These are phyloP conservation scores for Rhynchospora tenuis DNA, from an alignment of 176 grass and related monocot species.

Conservation along the genomic window DNA sequence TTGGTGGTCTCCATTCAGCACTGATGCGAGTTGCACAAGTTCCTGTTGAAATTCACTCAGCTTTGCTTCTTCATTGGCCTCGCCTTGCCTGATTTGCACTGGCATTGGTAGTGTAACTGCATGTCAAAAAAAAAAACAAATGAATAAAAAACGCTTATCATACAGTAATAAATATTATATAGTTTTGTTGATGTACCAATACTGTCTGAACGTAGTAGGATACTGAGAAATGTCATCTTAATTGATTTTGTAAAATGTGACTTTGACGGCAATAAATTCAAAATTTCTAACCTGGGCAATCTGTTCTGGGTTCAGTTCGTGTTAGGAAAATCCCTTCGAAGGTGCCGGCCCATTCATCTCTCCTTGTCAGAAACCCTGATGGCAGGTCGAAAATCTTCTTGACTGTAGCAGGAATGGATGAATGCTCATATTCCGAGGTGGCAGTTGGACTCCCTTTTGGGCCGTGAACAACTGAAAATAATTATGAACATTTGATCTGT, in stretches of 20 bases:
- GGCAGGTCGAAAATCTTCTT: constrained; percentile 80
- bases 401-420: constrained; percentile 82
- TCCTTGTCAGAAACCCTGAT: constrained; percentile 55
- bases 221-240: background rate
- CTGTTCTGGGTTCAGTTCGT: constrained; percentile 57
- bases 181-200: background rate
- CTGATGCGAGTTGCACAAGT: constrained; percentile 74
- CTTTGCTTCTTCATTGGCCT: constrained; percentile 88
- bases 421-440: constrained; percentile 87
- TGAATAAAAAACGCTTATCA: background rate
- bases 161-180: background rate
- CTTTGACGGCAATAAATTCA: background rate
- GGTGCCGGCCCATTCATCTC: constrained; percentile 88
- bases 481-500: background rate
- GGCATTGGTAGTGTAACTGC: constrained; percentile 80
- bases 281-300: constrained; percentile 64
- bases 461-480: constrained; percentile 58
- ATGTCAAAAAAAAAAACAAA: background rate
- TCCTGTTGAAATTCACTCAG: constrained; percentile 93
- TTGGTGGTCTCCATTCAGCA: constrained; percentile 81
- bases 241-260: background rate
- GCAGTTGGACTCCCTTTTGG: constrained; percentile 56
- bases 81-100: constrained; percentile 43
- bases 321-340: constrained; percentile 67
- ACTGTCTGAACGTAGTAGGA: too few relatives aligned